These are phyloP conservation scores for Mucor velutinosus DNA, from an alignment of 371 early-diverging fungal species.

Conservation along the genomic window DNA sequence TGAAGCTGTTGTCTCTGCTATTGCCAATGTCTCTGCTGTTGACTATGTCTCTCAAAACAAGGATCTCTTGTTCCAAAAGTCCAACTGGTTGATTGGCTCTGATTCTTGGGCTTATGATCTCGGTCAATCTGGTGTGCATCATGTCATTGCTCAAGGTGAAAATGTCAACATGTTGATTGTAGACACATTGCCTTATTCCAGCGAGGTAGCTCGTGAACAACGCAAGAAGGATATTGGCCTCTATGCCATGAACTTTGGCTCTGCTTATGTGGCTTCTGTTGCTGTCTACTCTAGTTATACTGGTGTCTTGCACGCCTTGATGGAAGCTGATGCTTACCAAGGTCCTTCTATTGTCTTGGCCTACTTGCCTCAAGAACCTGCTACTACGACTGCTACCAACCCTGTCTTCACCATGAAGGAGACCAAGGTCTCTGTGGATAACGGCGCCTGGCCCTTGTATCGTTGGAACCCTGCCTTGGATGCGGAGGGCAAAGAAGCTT, in stretches of 20 bases:
- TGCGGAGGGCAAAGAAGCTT: constrained; percentile 64
- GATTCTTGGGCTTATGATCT: constrained; percentile 88
- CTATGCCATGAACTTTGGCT: constrained; percentile 92
- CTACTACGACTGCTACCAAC: constrained; percentile 12
- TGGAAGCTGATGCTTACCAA: constrained; percentile 88
- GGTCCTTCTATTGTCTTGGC: constrained; percentile 91
- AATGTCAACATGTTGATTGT: constrained; percentile 89
- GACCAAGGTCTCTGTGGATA: constrained; percentile 88
- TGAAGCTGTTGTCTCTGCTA: constrained; percentile 33
- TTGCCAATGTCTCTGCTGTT: constrained; percentile 34
- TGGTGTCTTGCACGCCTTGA: constrained; percentile 82
- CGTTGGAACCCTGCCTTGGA: constrained; percentile 85
- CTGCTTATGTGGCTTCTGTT: constrained; percentile 88
- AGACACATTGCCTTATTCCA: constrained; percentile 79
- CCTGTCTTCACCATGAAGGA: constrained; percentile 80
- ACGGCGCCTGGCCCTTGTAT: constrained; percentile 92
- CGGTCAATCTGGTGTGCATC: constrained; percentile 88
- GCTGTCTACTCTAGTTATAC: constrained; percentile 86
- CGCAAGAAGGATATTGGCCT: constrained; percentile 94
- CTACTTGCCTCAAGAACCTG: constrained; percentile 70
- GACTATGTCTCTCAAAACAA: constrained; percentile 39
- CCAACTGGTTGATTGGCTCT: constrained; percentile 89
- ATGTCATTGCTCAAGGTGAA: constrained; percentile 80
- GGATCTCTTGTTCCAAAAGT: constrained; percentile 55
- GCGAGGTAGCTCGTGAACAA: constrained; percentile 55